A percentile compares a stretch with the other conserved stretches of the same genome.
Conservation (phyloP, 2,329 filamentous ascomycete genomes). For the Zasmidium citrigriseum region DNA sequence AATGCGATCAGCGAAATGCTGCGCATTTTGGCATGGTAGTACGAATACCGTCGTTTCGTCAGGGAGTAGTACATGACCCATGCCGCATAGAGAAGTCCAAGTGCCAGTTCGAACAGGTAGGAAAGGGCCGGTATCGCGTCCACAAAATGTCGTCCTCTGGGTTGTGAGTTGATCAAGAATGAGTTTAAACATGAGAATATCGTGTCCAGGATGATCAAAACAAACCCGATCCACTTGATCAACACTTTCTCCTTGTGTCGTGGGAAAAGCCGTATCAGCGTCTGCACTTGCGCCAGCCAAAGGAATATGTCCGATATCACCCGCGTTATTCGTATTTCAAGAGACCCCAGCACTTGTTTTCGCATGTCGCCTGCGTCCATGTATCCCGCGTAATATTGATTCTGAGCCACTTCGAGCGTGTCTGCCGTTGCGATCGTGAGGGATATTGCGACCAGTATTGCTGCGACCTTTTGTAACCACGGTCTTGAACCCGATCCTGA, state of each 20-base stretch:
- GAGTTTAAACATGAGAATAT: slow-evolving; percentile 91
- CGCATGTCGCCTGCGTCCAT: slow-evolving; percentile 79
- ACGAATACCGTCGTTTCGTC: slow-evolving; percentile 89
- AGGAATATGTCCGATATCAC: slow-evolving; percentile 95
- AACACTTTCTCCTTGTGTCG: slow-evolving; percentile 96
- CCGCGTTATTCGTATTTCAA: slow-evolving; percentile 84
- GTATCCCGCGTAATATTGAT: slow-evolving; percentile 76
- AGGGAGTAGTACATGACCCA: slow-evolving; percentile 93
- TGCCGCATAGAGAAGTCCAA: slow-evolving; percentile 84
- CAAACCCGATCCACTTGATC: slow-evolving; percentile 98
- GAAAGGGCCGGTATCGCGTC: slow-evolving; percentile 89
- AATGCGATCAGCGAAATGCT: slow-evolving; percentile 81
- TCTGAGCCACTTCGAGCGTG: slow-evolving; percentile 80
- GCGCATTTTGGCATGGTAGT: slow-evolving; percentile 86
- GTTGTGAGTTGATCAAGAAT: slow-evolving; percentile 65
- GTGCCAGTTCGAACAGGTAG: slow-evolving; percentile 84
- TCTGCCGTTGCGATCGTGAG: slow-evolving; percentile 91
- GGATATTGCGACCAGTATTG: slow-evolving; percentile 70
- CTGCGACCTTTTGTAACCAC: slow-evolving; percentile 78
- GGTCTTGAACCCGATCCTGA: slow-evolving; percentile 88
- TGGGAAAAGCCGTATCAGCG: slow-evolving; percentile 90
- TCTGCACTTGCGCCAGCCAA: slow-evolving; percentile 97
- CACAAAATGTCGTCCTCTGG: slow-evolving; percentile 69
- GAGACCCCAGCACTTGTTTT: slow-evolving; percentile 75
- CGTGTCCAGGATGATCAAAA: slow-evolving; percentile 85